phyloP scores from a whole-genome alignment of 2,329 filamentous ascomycete genomes.

The Capronia epimyces region DNA sequence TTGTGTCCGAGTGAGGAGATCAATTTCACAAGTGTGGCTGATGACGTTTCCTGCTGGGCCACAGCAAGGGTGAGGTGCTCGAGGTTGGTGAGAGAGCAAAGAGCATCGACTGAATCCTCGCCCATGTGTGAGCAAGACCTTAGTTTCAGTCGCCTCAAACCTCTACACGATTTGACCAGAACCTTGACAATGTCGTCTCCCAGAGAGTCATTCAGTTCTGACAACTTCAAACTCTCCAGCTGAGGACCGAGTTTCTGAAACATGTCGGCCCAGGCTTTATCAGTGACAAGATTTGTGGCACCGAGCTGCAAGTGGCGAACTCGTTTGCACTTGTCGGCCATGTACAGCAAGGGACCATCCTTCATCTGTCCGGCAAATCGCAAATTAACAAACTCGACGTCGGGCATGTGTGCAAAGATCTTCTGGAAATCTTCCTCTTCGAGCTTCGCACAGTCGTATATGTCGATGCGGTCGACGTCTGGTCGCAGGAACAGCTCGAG shows the following conservation, averaged over 20 bases:
- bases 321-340: slow-evolving; percentile 63
- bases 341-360: slow-evolving; percentile 73
- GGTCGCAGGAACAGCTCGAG: slow-evolving; percentile 46
- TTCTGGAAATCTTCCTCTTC: slow-evolving; percentile 69
- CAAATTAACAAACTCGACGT: slow-evolving; percentile 65
- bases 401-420: slow-evolving; percentile 70
- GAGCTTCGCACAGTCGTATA: slow-evolving; percentile 63
- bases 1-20: slow-evolving; percentile 58
- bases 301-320: slow-evolving; percentile 73
- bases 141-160: slow-evolving; percentile 70
- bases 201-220: slow-evolving; percentile 78
- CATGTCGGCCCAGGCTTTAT: slow-evolving; percentile 67
- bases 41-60: slow-evolving; percentile 51
- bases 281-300: slow-evolving; percentile 75
- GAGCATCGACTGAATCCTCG: slow-evolving; percentile 57
- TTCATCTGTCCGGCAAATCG: slow-evolving; percentile 90
- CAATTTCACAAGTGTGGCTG: slow-evolving; percentile 56
- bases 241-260: slow-evolving; percentile 60
- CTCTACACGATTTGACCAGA: slow-evolving; percentile 61
- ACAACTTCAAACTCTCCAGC: slow-evolving; percentile 67
- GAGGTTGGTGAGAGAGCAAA: slow-evolving; percentile 59
- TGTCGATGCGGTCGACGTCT: slow-evolving; percentile 51
- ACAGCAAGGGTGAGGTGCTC: slow-evolving; percentile 71
- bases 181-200: slow-evolving; percentile 61
- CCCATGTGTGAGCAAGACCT: slow-evolving; percentile 72